Evolutionary conservation across 2,329 filamentous ascomycete species (phyloP).

Genomic region (Huntiella abstrusa): DNA sequence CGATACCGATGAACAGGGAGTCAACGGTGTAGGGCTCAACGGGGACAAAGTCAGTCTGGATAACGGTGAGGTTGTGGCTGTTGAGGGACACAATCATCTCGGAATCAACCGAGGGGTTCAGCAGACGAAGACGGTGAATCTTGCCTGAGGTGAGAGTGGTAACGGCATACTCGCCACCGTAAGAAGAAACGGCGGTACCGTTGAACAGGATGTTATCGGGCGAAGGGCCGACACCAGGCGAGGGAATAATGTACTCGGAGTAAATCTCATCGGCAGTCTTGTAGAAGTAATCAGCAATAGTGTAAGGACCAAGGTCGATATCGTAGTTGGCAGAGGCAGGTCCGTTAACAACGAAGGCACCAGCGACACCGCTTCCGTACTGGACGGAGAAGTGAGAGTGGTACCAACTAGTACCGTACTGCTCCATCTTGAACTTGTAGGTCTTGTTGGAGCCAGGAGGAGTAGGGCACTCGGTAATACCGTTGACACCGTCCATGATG

Average conservation of each 20-base stretch:
- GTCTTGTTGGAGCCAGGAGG: constrained; percentile 18
- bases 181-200: constrained; percentile 23
- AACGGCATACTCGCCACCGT: constrained; percentile 13
- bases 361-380: constrained; percentile 39
- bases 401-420: constrained; percentile 20
- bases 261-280: constrained; percentile 14
- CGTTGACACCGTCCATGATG: constrained; percentile 28
- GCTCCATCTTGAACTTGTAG: constrained; percentile 21
- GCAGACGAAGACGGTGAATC: constrained; percentile 38
- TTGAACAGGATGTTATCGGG: constrained; percentile 42
- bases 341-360: constrained; percentile 43
- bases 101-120: constrained; percentile 35
- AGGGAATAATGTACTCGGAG: constrained; percentile 11
- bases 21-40: constrained; percentile 43
- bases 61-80: constrained; percentile 42
- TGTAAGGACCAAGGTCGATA: constrained; percentile 35
- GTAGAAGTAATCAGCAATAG: constrained; percentile 42
- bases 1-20: constrained; percentile 39
- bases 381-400: constrained; percentile 42
- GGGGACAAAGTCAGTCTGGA: constrained; percentile 44
- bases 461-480: constrained; percentile 24
- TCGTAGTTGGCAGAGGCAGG: constrained; percentile 29
- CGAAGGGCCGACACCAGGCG: constrained; percentile 12
- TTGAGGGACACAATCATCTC: constrained; percentile 38
- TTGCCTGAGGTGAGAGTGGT: constrained; percentile 31